Percentiles rank a stretch among this genome's conserved stretches.
Conservation (phyloP, 768 basidiomycete genomes). For the Leccinellum rugosiceps region DNA sequence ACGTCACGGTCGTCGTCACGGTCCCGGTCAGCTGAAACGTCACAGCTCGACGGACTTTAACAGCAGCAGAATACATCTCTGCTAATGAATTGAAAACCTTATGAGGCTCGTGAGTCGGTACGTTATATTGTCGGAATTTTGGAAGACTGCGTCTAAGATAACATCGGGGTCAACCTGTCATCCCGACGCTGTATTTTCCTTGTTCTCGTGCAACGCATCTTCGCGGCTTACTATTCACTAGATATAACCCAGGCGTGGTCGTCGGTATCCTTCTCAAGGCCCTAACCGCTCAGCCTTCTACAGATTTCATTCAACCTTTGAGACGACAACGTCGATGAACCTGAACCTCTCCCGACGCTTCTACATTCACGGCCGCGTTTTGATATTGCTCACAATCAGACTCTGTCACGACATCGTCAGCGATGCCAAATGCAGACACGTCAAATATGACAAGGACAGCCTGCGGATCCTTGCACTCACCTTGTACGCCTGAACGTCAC, state of each 20-base stretch:
- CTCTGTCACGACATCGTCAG: constrained; percentile 40
- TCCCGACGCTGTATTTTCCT: neutral
- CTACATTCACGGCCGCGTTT: constrained; percentile 45
- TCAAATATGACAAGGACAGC: neutral
- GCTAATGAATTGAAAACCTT: too few species aligned
- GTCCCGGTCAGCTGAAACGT: too few species aligned
- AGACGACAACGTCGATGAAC: neutral
- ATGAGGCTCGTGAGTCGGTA: too few species aligned
- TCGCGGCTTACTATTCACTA: neutral
- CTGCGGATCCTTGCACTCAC: constrained; percentile 34
- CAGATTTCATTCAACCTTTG: neutral
- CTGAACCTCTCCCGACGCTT: neutral
- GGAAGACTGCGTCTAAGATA: neutral
- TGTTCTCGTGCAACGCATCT: neutral
- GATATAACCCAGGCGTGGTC: neutral
- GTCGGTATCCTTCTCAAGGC: too few species aligned
- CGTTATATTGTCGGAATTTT: too few species aligned
- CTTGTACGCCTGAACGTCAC: constrained; percentile 93
- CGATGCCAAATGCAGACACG: neutral
- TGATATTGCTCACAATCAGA: constrained; percentile 72
- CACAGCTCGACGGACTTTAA: too few species aligned
- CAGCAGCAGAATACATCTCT: too few species aligned
- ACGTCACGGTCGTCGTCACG: too few species aligned
- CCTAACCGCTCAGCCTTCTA: neutral
- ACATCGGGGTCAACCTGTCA: too few species aligned